These are phyloP conservation scores for Apophysomyces trapeziformis DNA, from an alignment of 371 early-diverging fungal genomes.

Conservation along the genomic window DNA sequence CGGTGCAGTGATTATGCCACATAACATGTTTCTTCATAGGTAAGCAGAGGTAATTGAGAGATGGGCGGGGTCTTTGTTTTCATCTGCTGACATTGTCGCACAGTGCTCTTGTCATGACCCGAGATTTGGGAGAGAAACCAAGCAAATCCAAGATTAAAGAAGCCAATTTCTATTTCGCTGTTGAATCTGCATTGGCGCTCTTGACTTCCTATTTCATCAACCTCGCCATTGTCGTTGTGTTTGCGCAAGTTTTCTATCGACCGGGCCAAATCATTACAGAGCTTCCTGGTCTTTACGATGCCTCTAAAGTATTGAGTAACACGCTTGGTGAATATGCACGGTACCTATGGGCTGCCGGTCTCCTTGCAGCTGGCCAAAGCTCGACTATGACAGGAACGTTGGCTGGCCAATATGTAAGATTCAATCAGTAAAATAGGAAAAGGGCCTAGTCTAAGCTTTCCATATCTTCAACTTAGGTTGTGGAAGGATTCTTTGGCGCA, in stretches of 20 bases:
- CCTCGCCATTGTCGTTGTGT: constrained; percentile 72
- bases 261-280: constrained; percentile 33
- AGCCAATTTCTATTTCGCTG: constrained; percentile 71
- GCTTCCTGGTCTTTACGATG: constrained; percentile 63
- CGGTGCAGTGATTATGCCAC: constrained; percentile 79
- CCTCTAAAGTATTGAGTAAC: constrained; percentile 58
- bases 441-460: not conserved
- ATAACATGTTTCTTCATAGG: constrained; percentile 76
- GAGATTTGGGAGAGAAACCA: constrained; percentile 55
- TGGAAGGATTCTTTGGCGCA: constrained; percentile 68
- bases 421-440: not conserved
- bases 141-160: constrained; percentile 58
- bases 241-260: constrained; percentile 67
- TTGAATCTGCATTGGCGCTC: constrained; percentile 71
- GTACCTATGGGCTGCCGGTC: constrained; percentile 70
- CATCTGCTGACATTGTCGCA: not conserved
- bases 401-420: constrained; percentile 68
- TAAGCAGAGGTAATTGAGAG: constrained; percentile 19
- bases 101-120: constrained; percentile 66
- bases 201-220: constrained; percentile 73
- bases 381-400: constrained; percentile 80
- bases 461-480: constrained; percentile 19
- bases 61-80: not conserved
- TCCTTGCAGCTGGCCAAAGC: constrained; percentile 76
- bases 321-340: constrained; percentile 62